These are phyloP conservation scores for Aureobasidium sp. DNA, from an alignment of 2,329 filamentous ascomycete genomes.

Conservation along the genomic window DNA sequence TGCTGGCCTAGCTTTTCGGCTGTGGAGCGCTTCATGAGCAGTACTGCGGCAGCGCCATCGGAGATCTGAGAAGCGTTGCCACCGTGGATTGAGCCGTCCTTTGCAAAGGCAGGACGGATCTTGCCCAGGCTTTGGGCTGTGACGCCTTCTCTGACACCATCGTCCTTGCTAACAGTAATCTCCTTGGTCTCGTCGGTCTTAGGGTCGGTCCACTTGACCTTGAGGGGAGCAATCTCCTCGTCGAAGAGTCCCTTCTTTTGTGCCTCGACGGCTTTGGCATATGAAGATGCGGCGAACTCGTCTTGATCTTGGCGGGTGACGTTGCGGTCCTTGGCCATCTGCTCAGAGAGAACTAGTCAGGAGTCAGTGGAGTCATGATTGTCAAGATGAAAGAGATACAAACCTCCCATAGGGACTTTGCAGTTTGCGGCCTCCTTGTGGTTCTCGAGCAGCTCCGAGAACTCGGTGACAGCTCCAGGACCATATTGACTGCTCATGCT, in stretches of 20 bases:
- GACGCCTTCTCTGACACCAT: constrained; percentile 78
- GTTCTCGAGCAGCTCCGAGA: constrained; percentile 79
- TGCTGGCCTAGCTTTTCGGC: constrained; percentile 81
- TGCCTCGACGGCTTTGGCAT: constrained; percentile 80
- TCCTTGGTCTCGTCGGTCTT: constrained; percentile 82
- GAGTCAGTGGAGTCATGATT: not conserved
- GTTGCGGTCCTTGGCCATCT: constrained; percentile 83
- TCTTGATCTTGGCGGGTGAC: constrained; percentile 72
- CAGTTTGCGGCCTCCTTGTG: constrained; percentile 83
- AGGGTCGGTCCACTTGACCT: constrained; percentile 79
- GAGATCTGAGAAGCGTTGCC: constrained; percentile 95
- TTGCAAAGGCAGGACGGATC: constrained; percentile 83
- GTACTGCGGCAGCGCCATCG: constrained; percentile 88
- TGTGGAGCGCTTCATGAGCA: constrained; percentile 90
- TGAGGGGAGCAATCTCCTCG: constrained; percentile 82
- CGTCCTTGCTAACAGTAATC: constrained; percentile 76
- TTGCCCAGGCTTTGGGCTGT: constrained; percentile 84
- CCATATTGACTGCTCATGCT: constrained; percentile 94
- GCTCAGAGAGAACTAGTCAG: constrained; percentile 88
- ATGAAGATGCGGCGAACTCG: constrained; percentile 86
- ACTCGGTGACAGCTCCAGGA: constrained; percentile 74
- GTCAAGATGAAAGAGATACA: not conserved
- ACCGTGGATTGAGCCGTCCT: constrained; percentile 89
- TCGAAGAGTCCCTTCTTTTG: constrained; percentile 87
- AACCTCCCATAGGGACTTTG: constrained; percentile 61